Evolutionary conservation across 1,284 basidiomycete genomes (phyloP), one percentile per base, ranked within the genome.

Genomic region (Cryptococcus sp.): DNA sequence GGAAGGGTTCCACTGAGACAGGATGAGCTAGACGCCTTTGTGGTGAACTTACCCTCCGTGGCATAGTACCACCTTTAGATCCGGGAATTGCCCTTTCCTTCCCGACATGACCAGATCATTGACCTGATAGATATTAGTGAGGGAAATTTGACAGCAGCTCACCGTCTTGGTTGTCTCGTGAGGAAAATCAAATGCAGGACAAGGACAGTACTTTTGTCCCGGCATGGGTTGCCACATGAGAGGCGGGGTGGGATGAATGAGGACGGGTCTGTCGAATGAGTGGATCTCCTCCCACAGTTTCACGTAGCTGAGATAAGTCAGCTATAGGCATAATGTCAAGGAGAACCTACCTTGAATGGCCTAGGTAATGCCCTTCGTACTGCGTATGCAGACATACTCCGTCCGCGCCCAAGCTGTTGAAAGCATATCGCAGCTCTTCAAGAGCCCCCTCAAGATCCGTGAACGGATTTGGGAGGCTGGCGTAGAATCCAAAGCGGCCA

Each of bases 211-310:
- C 14, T 30, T 33, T 31, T 47, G 46, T 30, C 14, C n/a, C 5
- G 46, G 46, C 32, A 47, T 47, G 4, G 46, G 46, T 31, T 23
- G 15, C 14, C 33, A 47, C 15, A n/a, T 31, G 23, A 30, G 7
- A 30, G 46, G 46, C 15, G 46, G 46, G n/a, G 46, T 47, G 7
- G 46, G 46, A 47, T 47, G 46, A 14, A 47, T 47, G 46, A 47
- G 15, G 32, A 47, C 32, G 8, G 46, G 15, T 6, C 15, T 33
- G 15, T 5, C 46, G 32, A 23, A 31, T 31, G 6, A 4, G 32
- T 47, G 14, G 6, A 47, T 14, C 46, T 47, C 46, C 14, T 23
- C 32, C 46, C 46, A 47, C 5, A 47, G 46, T 4, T 4, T 4
- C 5, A 31, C 32, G 33, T 30, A 47, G 5, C 46, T 47, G 32